Percentiles rank a stretch among this genome's conserved stretches.
Conservation (phyloP, 2,329 filamentous ascomycete genomes). For the Xylariaceae sp. region DNA sequence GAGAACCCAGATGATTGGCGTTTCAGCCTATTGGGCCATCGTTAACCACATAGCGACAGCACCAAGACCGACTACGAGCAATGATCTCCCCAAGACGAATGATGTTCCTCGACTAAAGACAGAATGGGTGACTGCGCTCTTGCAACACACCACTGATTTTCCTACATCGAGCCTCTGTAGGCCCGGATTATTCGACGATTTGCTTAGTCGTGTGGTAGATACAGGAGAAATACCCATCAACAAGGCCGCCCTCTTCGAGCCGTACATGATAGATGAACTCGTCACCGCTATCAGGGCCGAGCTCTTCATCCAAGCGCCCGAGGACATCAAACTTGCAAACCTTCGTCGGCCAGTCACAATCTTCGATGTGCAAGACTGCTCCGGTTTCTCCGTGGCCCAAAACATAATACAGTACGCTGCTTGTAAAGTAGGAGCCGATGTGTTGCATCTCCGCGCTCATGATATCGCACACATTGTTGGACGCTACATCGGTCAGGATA, state of each 20-base stretch:
- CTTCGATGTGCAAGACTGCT: constrained; percentile 26
- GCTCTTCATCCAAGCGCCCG: constrained; percentile 24
- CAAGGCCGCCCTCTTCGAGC: constrained; percentile 18
- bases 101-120: background rate
- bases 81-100: background rate
- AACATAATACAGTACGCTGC: constrained; percentile 53
- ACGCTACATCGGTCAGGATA: constrained; percentile 61
- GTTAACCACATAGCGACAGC: background rate
- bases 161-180: background rate
- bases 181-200: background rate
- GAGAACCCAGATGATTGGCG: constrained; percentile 6
- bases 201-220: constrained; percentile 8
- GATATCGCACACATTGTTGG: constrained; percentile 66
- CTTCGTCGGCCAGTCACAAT: constrained; percentile 30
- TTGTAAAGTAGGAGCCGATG: constrained; percentile 55
- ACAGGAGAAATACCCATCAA: constrained; percentile 10
- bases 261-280: constrained; percentile 24
- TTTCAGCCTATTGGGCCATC: constrained; percentile 7
- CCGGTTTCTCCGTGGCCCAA: constrained; percentile 22
- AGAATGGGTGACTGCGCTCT: constrained; percentile 1
- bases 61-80: background rate
- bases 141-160: background rate
- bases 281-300: constrained; percentile 25
- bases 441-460: constrained; percentile 63
- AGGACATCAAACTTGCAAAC: constrained; percentile 22